Evolutionary conservation across 208 protist genomes (phyloP).

Genomic region (Naegleria fowleri): DNA sequence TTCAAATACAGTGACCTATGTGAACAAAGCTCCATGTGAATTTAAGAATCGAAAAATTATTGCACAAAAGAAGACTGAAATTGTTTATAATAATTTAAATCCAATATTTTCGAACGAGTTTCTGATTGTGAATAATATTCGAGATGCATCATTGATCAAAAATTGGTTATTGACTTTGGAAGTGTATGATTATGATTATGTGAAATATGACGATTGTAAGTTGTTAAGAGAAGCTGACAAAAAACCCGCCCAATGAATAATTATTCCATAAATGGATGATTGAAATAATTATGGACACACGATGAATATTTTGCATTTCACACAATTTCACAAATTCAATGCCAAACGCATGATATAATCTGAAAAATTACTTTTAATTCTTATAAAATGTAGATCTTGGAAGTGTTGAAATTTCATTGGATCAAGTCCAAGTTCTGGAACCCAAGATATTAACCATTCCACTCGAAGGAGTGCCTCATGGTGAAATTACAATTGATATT

Average conservation of each 20-base stretch:
- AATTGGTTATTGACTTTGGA: background rate
- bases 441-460: background rate
- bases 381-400: background rate
- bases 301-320: too few species aligned
- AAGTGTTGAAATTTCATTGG: constrained; percentile 8
- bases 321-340: too few species aligned
- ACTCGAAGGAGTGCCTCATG: background rate
- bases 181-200: constrained; percentile 11
- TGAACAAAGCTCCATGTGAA: background rate
- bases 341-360: too few species aligned
- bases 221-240: too few species aligned
- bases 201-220: constrained; percentile 15
- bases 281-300: too few species aligned
- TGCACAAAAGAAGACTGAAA: background rate
- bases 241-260: too few species aligned
- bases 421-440: background rate
- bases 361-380: too few species aligned
- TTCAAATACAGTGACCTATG: background rate
- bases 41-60: background rate
- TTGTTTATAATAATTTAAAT: background rate
- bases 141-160: background rate
- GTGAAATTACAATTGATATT: background rate
- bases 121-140: background rate
- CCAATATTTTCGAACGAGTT: background rate
- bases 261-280: too few species aligned